Evolutionary conservation across 805 yeast species (phyloP).

Genomic region (Cyberlindnera misumaiensis): DNA sequence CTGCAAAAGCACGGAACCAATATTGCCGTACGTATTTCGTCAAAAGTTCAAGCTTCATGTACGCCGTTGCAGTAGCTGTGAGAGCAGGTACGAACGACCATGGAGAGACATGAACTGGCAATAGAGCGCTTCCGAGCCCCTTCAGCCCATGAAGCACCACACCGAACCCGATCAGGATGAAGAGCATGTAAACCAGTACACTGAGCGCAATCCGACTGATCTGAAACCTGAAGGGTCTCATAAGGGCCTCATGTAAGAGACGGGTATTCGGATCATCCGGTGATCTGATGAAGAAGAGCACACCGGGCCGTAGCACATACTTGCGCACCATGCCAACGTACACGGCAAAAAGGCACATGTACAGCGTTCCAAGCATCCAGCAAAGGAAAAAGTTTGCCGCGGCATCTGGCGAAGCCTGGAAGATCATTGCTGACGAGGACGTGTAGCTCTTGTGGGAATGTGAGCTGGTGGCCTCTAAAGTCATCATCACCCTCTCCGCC

Average conservation of each 20-base stretch:
- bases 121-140: conserved; percentile 12
- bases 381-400: neutral
- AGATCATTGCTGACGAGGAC: neutral
- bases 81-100: neutral
- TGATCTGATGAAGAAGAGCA: conserved; percentile 81
- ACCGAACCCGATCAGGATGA: conserved; percentile 74
- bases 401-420: neutral
- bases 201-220: conserved; percentile 66
- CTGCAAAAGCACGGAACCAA: conserved; percentile 58
- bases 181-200: conserved; percentile 64
- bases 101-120: neutral
- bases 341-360: conserved; percentile 82
- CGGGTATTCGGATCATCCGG: conserved; percentile 92
- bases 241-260: conserved; percentile 79
- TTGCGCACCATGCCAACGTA: conserved; percentile 80
- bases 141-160: conserved; percentile 21
- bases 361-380: conserved; percentile 75
- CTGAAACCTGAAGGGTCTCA: conserved; percentile 68
- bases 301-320: conserved; percentile 76
- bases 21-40: conserved; percentile 37
- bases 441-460: neutral
- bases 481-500: too few species aligned
- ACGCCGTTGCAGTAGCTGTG: neutral
- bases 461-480: too few species aligned
- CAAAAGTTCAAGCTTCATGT: conserved; percentile 9